phyloP scores from a whole-genome alignment of 106 monocot species.

The Phalaenopsis aphrodite region DNA sequence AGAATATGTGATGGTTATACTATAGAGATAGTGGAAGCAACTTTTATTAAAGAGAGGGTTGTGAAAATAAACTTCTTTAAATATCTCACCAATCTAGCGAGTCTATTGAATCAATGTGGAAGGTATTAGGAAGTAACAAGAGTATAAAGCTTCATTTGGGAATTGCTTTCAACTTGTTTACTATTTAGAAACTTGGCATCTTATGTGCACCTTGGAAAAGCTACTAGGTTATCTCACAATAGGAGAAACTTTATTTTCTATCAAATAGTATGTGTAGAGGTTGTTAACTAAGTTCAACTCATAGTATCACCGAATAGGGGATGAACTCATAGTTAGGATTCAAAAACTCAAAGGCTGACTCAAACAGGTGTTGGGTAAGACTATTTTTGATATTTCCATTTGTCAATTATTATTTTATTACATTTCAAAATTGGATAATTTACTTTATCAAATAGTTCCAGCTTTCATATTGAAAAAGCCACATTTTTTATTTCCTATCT shows the following conservation, averaged over 20 bases:
- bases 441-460: not conserved
- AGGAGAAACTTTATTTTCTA: not conserved
- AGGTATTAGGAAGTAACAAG: not conserved
- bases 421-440: not conserved
- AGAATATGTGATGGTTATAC: not conserved
- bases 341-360: not conserved
- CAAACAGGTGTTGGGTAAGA: not conserved
- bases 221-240: not conserved
- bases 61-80: not conserved
- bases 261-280: not conserved
- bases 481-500: slow-evolving; percentile 2
- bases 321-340: not conserved
- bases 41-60: not conserved
- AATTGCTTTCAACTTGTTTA: not conserved
- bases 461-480: not conserved
- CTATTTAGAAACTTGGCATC: not conserved
- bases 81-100: not conserved
- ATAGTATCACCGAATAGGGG: not conserved
- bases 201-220: not conserved
- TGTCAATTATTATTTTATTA: not conserved
- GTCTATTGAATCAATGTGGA: not conserved
- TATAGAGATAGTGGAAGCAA: not conserved
- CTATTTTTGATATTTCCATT: not conserved
- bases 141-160: not conserved
- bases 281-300: not conserved